These are phyloP conservation scores for Saururus chinensis DNA, from an alignment of 164 flowering plant genomes.

Conservation along the genomic window DNA sequence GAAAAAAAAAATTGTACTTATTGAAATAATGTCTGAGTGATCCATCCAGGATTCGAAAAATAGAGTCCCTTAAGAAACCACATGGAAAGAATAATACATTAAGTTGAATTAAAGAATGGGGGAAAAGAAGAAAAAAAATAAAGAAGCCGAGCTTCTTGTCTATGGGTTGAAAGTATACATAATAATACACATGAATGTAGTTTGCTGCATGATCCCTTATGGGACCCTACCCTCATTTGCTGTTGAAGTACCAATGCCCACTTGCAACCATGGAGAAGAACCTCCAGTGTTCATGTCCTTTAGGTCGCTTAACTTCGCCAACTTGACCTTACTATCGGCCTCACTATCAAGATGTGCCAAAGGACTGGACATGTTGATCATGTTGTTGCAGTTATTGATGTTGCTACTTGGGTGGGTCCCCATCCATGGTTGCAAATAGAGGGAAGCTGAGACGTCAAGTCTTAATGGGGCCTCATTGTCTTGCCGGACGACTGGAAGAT, in stretches of 20 bases:
- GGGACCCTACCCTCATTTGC: constrained; percentile 28
- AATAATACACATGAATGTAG: constrained; percentile 1
- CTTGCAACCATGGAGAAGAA: constrained; percentile 80
- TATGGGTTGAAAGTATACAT: constrained; percentile 1
- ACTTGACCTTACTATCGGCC: constrained; percentile 62
- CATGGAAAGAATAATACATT: not conserved
- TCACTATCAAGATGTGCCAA: constrained; percentile 37
- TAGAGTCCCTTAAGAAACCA: constrained; percentile 4
- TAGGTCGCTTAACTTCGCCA: constrained; percentile 72
- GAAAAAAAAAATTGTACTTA: not conserved
- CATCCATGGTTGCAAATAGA: constrained; percentile 39
- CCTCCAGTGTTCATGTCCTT: constrained; percentile 47
- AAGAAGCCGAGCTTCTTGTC: constrained; percentile 9
- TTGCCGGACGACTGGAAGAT: constrained; percentile 6
- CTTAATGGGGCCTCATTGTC: constrained; percentile 20
- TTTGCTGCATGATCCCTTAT: constrained; percentile 6
- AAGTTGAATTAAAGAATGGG: not conserved
- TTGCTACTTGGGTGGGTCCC: constrained; percentile 11
- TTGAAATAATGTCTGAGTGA: not conserved
- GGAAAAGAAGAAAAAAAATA: constrained; percentile 4
- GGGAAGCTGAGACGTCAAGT: constrained; percentile 39
- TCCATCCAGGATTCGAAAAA: constrained; percentile 8
- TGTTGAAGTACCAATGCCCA: constrained; percentile 67
- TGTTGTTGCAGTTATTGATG: not conserved
- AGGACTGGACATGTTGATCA: constrained; percentile 5